Percentiles rank a stretch among this genome's conserved stretches.
Conservation (phyloP, 169 alveolate genomes). For the Plasmodium chabaudi region DNA sequence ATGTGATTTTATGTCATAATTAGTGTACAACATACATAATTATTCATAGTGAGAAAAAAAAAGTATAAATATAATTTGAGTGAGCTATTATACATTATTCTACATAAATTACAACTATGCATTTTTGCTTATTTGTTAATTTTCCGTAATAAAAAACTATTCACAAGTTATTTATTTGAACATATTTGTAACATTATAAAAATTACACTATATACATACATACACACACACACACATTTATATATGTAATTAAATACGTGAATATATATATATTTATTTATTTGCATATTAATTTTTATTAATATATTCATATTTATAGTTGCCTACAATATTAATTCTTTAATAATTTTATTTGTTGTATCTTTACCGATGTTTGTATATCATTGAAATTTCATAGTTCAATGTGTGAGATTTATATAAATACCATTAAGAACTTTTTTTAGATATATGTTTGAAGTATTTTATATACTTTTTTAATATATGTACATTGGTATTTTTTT, state of each 20-base stretch:
- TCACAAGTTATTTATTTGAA: conserved; percentile 19
- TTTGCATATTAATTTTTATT: background rate
- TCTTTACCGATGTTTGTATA: conserved; percentile 65
- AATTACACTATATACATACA: conserved; percentile 9
- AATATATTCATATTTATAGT: too few relatives aligned
- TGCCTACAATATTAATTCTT: conserved; percentile 28
- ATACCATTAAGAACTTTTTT: conserved; percentile 15
- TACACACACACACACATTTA: background rate
- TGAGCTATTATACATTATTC: background rate
- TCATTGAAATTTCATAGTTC: conserved; percentile 14
- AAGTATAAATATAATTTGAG: conserved; percentile 12
- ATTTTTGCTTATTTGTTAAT: conserved; percentile 72
- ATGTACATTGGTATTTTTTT: conserved; percentile 25
- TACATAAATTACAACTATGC: conserved; percentile 10
- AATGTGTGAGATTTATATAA: conserved; percentile 17
- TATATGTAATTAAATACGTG: conserved; percentile 7
- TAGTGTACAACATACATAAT: conserved; percentile 12
- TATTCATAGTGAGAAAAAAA: conserved; percentile 12
- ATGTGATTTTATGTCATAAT: conserved; percentile 32
- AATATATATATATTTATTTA: conserved; percentile 3
- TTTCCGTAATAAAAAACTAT: conserved; percentile 39
- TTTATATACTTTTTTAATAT: conserved; percentile 25
- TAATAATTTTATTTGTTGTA: conserved; percentile 58
- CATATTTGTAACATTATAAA: conserved; percentile 16
- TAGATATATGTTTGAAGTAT: conserved; percentile 29